These are phyloP conservation scores for Metschnikowia peoriensis DNA, from an alignment of 805 yeast species.

Conservation along the genomic window DNA sequence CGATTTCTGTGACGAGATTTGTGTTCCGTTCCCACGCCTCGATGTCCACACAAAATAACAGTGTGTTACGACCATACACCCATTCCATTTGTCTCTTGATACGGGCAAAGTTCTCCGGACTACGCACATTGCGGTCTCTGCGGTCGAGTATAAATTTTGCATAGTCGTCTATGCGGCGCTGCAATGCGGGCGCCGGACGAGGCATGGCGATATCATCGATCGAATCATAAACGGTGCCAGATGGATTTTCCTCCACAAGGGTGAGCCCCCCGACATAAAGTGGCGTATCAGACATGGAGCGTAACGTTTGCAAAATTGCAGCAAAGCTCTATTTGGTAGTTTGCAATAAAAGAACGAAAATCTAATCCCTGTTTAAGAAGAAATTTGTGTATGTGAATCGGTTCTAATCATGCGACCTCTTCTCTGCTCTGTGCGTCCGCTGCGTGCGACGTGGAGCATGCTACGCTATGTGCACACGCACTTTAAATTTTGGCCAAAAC, in stretches of 20 bases:
- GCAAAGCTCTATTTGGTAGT: neutral
- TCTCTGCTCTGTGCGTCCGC: neutral
- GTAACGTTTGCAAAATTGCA: neutral
- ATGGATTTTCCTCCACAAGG: neutral
- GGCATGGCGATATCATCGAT: neutral
- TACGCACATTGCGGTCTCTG: slow-evolving; percentile 1
- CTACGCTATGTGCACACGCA: neutral
- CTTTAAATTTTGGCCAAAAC: neutral
- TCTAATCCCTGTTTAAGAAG: neutral
- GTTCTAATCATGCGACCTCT: neutral
- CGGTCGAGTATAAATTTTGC: neutral
- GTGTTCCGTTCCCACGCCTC: slow-evolving; percentile 23
- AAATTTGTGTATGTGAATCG: neutral
- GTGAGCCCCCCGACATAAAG: neutral
- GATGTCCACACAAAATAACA: slow-evolving; percentile 23
- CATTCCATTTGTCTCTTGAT: slow-evolving; percentile 12
- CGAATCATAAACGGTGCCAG: neutral
- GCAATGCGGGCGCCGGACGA: neutral
- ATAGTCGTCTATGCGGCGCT: slow-evolving; percentile 1
- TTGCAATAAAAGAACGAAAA: neutral
- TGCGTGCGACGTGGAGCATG: neutral
- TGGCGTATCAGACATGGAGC: neutral
- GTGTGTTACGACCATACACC: slow-evolving; percentile 19
- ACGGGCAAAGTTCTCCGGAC: neutral
- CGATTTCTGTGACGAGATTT: slow-evolving; percentile 23